A percentile compares a stretch with the other conserved stretches of the same genome.
These are phyloP conservation scores for Diaporthe longicolla DNA, from an alignment of 2,329 filamentous ascomycete genomes.

Conservation along the genomic window DNA sequence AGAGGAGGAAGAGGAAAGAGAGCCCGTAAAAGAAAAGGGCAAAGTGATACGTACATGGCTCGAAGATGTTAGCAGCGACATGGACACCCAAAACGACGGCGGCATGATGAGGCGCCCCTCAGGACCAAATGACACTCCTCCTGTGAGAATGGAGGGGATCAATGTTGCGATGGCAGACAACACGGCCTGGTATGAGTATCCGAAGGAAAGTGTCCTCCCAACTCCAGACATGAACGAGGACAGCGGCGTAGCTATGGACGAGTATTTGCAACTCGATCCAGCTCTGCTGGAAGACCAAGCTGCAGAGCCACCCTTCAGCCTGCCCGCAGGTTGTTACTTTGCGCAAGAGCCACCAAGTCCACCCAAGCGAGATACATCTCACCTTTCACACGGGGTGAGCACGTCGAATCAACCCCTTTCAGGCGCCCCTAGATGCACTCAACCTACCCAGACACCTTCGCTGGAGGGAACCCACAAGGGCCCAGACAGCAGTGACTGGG, in stretches of 20 bases:
- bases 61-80: slow-evolving; percentile 4
- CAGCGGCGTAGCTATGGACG: background rate
- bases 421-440: slow-evolving; percentile 1
- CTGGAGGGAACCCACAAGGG: slow-evolving; percentile 1
- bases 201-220: slow-evolving; percentile 13
- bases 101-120: background rate
- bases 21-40: background rate
- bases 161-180: slow-evolving; percentile 7
- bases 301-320: background rate
- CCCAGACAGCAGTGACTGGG: slow-evolving; percentile 2
- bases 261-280: slow-evolving; percentile 18
- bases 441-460: background rate
- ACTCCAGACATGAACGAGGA: slow-evolving; percentile 1
- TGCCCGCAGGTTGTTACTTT: background rate
- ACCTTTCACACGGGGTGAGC: background rate
- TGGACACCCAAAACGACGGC: background rate
- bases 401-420: background rate
- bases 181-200: background rate
- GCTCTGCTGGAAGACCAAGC: background rate
- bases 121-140: background rate
- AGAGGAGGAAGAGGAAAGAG: slow-evolving; percentile 13
- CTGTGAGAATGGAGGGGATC: background rate
- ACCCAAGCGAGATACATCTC: background rate
- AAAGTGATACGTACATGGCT: slow-evolving; percentile 24
- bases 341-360: background rate